These are phyloP conservation scores for Babesia gibsoni DNA, from an alignment of 169 alveolate genomes.

Conservation along the genomic window DNA sequence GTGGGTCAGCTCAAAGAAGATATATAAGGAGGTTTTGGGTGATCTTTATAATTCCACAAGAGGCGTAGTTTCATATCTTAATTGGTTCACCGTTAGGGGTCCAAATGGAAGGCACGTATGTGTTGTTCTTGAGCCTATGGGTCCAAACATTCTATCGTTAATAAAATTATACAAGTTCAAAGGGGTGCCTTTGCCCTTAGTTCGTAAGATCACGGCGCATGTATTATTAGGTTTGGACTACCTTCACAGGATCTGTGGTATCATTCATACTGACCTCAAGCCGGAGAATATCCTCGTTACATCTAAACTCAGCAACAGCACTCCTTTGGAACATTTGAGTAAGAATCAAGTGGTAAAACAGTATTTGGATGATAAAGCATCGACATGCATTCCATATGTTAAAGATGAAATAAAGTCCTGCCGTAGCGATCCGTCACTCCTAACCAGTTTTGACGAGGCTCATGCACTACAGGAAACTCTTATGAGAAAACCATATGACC, in stretches of 20 bases:
- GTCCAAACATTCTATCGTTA: conserved; percentile 95
- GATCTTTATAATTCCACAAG: conserved; percentile 67
- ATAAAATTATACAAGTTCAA: conserved; percentile 93
- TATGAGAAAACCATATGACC: conserved; percentile 67
- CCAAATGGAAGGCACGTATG: conserved; percentile 97
- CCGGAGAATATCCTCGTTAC: conserved; percentile 95
- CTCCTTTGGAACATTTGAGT: background rate
- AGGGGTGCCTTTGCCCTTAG: conserved; percentile 93
- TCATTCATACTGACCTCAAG: conserved; percentile 99
- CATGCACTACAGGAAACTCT: conserved; percentile 73
- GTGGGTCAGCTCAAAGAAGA: conserved; percentile 75
- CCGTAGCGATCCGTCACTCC: conserved; percentile 69
- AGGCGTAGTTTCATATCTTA: conserved; percentile 92
- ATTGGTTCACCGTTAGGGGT: conserved; percentile 92
- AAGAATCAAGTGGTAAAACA: background rate
- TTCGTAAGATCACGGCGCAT: conserved; percentile 93
- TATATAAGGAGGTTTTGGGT: conserved; percentile 52
- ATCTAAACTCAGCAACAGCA: conserved; percentile 33
- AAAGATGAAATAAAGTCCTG: conserved; percentile 64
- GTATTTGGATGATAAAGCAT: conserved; percentile 9
- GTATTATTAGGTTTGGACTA: conserved; percentile 96
- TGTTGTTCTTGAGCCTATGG: conserved; percentile 97
- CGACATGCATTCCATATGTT: conserved; percentile 51
- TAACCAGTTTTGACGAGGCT: conserved; percentile 64
- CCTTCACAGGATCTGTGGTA: conserved; percentile 92